Evolutionary conservation across 495 filamentous ascomycete genomes (phyloP).

Genomic region (Xylaria nigripes): DNA sequence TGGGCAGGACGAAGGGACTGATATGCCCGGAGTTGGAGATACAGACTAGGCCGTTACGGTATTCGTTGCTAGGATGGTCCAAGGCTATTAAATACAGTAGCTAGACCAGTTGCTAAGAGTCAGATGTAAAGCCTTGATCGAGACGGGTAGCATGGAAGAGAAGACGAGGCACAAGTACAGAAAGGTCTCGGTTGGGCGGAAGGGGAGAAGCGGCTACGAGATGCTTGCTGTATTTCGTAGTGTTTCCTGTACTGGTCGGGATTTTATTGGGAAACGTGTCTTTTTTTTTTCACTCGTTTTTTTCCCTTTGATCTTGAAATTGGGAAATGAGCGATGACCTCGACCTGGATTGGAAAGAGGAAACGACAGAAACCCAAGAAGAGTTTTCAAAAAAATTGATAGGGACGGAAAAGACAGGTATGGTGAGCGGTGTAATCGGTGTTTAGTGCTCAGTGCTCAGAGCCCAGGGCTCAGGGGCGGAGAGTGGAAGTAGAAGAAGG

Average conservation of each 20-base stretch:
- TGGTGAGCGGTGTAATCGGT: slow-evolving; percentile 9
- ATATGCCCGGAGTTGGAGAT: not conserved
- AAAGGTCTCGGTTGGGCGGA: not conserved
- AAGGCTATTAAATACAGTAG: slow-evolving; percentile 1
- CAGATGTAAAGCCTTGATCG: not conserved
- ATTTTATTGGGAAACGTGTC: slow-evolving; percentile 3
- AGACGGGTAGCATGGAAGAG: slow-evolving; percentile 3
- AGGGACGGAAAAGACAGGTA: not conserved
- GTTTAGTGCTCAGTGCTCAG: not conserved
- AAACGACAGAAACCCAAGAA: slow-evolving; percentile 1
- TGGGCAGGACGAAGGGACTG: slow-evolving; percentile 1
- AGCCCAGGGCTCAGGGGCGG: slow-evolving; percentile 3
- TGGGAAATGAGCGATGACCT: slow-evolving; percentile 4
- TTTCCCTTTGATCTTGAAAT: not conserved
- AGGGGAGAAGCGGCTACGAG: slow-evolving; percentile 3
- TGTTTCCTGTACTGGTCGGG: slow-evolving; percentile 1
- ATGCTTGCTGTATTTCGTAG: not conserved
- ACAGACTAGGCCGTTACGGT: not conserved
- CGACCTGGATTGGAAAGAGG: not conserved
- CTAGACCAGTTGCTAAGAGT: not conserved
- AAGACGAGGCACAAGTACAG: slow-evolving; percentile 9
- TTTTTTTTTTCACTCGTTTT: not conserved
- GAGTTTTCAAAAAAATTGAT: not conserved
- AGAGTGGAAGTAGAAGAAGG: not conserved
- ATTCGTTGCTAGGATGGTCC: not conserved